Base-by-base conservation (phyloP, 805 yeast genomes). In the Saccharomyces jurei region DNA sequence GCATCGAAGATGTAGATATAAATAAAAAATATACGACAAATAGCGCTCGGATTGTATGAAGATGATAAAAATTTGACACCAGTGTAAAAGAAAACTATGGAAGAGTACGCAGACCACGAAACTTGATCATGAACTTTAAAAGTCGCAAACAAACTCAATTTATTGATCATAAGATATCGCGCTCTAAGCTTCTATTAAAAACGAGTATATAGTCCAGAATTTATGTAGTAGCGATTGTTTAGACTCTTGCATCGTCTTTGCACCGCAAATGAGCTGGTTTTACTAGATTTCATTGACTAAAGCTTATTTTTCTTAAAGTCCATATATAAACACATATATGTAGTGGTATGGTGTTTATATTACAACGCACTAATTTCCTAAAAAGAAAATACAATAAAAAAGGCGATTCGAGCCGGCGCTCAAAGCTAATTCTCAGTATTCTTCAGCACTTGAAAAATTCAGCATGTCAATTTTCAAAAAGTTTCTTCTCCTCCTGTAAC, bases 21-120 rank as follows among this genome's bases (percentile, higher is more conserved):
- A 60, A 55, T 61, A n/a, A 64, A 77, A 29, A 74, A 71, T 54
- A 56, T 71, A 27, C 54, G 51, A 13, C 61, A 65, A 25, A 64
- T 62, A 61, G 54, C 60, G 10, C 59, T 72, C 25, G 74, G 74
- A 1, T 27, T 64, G 52, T 66, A 60, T 50, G 68, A 63, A 57
- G 75, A 72, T 52, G 25, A 58, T 22, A 62, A 67, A 25, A 13
- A 36, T 6, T 54, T 28, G 46, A 49, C 69, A 6, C 73, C 74
- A 6, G 59, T 61, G 9, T 30, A 31, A 46, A 53, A 63, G 29
- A 62, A 59, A 21, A 48, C 55, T 44, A 48, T 55, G 9, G 53
- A 56, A 1, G 59, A 62, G 6, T 71, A 70, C 58, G 55, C 56
- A 14, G 60, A 59, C 48, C 63, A 61, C 44, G 60, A 59, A 46